These are phyloP conservation scores for Triticum urartu DNA, from an alignment of 176 grass and related monocot genomes.

Conservation along the genomic window DNA sequence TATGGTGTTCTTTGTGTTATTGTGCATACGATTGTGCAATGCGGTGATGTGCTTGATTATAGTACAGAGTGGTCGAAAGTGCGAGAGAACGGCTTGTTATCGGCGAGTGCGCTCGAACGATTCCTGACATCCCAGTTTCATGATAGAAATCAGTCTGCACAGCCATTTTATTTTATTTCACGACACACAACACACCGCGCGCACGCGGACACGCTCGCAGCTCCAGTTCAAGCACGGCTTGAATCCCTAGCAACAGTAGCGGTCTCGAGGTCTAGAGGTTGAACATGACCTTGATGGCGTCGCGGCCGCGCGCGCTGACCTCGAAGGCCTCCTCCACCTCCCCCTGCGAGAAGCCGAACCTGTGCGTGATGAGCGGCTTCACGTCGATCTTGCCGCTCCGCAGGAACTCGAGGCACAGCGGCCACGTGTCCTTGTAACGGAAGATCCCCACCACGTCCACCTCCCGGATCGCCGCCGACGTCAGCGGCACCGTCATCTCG, in stretches of 20 bases:
- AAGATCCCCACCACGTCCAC: conserved; percentile 89
- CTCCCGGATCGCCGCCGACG: conserved; percentile 65
- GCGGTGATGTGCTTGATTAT: no score
- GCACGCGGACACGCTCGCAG: not conserved
- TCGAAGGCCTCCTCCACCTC: conserved; percentile 87
- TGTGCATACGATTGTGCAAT: no score
- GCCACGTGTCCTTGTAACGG: conserved; percentile 95
- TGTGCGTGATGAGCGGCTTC: conserved; percentile 87
- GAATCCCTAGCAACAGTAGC: not conserved
- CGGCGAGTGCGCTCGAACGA: no score
- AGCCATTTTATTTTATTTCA: conserved; percentile 3
- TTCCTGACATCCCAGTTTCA: not conserved
- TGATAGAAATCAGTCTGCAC: not conserved
- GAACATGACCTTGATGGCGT: conserved; percentile 98
- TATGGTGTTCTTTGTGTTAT: no score
- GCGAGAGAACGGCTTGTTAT: no score
- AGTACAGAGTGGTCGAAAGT: no score
- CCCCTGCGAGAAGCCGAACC: conserved; percentile 76
- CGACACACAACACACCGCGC: not conserved
- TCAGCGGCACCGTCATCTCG: conserved; percentile 91
- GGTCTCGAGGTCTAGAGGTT: conserved; percentile 48
- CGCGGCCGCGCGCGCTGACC: conserved; percentile 75
- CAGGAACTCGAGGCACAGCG: conserved; percentile 72
- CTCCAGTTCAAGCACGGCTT: not conserved
- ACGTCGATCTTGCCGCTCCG: conserved; percentile 74